Evolutionary conservation across 2,329 filamentous ascomycete species (phyloP).

Genomic region (Botrytis pseudocinerea): DNA sequence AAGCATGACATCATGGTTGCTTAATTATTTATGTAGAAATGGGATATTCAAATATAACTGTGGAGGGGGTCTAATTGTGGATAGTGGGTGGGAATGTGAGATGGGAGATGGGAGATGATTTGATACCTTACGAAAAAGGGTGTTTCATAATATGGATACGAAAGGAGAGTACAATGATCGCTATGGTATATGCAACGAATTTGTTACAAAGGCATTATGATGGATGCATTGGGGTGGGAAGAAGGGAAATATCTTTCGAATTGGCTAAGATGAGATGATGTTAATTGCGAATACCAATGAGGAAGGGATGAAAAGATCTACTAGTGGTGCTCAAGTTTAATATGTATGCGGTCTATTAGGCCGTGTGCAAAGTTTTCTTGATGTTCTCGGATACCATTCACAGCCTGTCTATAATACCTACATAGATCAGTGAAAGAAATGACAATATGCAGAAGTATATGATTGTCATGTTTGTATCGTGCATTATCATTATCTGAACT

Average conservation of each 20-base stretch:
- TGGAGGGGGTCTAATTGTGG: background rate
- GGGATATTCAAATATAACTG: background rate
- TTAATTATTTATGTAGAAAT: background rate
- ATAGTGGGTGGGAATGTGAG: background rate
- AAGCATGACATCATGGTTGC: background rate
- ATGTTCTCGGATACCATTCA: background rate
- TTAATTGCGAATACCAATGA: background rate
- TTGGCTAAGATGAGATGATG: background rate
- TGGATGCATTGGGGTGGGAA: slow-evolving; percentile 4
- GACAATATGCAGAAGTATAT: background rate
- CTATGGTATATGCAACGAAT: background rate
- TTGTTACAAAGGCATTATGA: slow-evolving; percentile 1
- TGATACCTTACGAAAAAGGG: slow-evolving; percentile 4
- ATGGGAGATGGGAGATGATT: background rate
- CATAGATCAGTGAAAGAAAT: background rate
- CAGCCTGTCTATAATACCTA: background rate
- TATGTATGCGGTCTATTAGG: background rate
- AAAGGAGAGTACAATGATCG: background rate
- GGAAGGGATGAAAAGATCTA: background rate
- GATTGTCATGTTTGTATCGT: background rate
- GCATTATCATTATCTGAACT: slow-evolving; percentile 9
- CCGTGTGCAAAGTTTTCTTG: background rate
- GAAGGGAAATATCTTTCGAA: background rate
- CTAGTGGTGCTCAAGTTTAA: background rate
- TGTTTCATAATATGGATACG: slow-evolving; percentile 1